Evolutionary conservation across 495 filamentous ascomycete species (phyloP).

Genomic region (Jackrogersella minutella): DNA sequence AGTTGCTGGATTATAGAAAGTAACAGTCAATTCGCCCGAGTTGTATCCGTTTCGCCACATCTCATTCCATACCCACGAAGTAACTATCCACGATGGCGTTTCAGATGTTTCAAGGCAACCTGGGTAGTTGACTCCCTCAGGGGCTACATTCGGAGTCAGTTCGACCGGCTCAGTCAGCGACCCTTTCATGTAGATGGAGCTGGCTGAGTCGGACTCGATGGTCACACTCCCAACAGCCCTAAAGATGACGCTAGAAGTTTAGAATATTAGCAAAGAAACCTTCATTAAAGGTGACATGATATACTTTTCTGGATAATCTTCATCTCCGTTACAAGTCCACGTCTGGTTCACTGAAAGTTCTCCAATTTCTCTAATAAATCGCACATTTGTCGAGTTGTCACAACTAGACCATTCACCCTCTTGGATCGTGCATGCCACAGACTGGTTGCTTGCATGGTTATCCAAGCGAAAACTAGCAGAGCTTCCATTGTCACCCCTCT

Average conservation of each 20-base stretch:
- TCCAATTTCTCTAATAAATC: conserved; percentile 2
- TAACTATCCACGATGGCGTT: conserved; percentile 27
- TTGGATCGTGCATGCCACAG: conserved; percentile 5
- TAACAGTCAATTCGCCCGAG: conserved; percentile 22
- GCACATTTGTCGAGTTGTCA: conserved; percentile 17
- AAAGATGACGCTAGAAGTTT: conserved; percentile 22
- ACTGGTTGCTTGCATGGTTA: conserved; percentile 29
- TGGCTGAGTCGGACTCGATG: conserved; percentile 3
- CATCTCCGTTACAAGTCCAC: conserved; percentile 29
- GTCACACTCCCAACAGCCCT: conserved; percentile 15
- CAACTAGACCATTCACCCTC: conserved; percentile 24
- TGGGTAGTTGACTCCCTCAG: conserved; percentile 34
- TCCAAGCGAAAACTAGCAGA: conserved; percentile 20
- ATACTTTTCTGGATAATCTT: conserved; percentile 21
- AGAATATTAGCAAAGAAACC: background rate
- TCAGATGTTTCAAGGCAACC: conserved; percentile 30
- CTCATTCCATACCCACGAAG: conserved; percentile 37
- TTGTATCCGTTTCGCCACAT: conserved; percentile 16
- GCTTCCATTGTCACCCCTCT: background rate
- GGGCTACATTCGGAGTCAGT: conserved; percentile 35
- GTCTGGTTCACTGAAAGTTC: conserved; percentile 32
- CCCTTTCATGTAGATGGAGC: conserved; percentile 23
- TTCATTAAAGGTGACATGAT: background rate
- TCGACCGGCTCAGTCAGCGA: conserved; percentile 31
- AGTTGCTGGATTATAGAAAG: conserved; percentile 23